Evolutionary conservation across 805 yeast species (phyloP).

Genomic region (Ogataea neopini): DNA sequence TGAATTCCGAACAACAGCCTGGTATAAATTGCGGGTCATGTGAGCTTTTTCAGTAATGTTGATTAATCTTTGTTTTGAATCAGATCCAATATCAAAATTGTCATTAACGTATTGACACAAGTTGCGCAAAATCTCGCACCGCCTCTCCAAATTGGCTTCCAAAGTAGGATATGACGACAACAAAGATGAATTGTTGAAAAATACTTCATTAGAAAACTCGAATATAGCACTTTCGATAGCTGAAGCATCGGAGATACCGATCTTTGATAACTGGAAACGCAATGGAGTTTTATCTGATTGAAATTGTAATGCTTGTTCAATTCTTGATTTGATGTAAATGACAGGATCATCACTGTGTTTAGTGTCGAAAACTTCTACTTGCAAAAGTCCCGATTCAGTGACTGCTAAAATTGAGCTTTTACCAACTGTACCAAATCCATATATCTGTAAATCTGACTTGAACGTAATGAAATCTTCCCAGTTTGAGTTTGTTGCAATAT

Average conservation of each 20-base stretch:
- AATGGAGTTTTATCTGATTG: slow-evolving; percentile 30
- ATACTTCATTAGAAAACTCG: slow-evolving; percentile 54
- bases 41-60: slow-evolving; percentile 22
- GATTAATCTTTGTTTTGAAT: slow-evolving; percentile 17
- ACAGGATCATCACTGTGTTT: slow-evolving; percentile 17
- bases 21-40: slow-evolving; percentile 18
- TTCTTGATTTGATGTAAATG: slow-evolving; percentile 60
- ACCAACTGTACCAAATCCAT: slow-evolving; percentile 52
- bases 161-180: slow-evolving; percentile 54
- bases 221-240: slow-evolving; percentile 55
- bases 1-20: slow-evolving; percentile 4
- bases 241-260: slow-evolving; percentile 36
- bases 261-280: slow-evolving; percentile 35
- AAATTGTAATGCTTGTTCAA: slow-evolving; percentile 82
- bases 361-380: slow-evolving; percentile 50
- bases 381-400: slow-evolving; percentile 61
- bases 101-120: slow-evolving; percentile 24
- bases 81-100: slow-evolving; percentile 21
- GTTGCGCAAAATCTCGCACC: slow-evolving; percentile 37
- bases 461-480: slow-evolving; percentile 84
- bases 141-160: slow-evolving; percentile 49
- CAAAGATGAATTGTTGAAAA: slow-evolving; percentile 53
- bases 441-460: slow-evolving; percentile 49
- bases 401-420: slow-evolving; percentile 33
- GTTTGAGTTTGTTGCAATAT: slow-evolving; percentile 42